phyloP scores from a whole-genome alignment of 495 filamentous ascomycete genomes.

The Chlorociboria aeruginascens region DNA sequence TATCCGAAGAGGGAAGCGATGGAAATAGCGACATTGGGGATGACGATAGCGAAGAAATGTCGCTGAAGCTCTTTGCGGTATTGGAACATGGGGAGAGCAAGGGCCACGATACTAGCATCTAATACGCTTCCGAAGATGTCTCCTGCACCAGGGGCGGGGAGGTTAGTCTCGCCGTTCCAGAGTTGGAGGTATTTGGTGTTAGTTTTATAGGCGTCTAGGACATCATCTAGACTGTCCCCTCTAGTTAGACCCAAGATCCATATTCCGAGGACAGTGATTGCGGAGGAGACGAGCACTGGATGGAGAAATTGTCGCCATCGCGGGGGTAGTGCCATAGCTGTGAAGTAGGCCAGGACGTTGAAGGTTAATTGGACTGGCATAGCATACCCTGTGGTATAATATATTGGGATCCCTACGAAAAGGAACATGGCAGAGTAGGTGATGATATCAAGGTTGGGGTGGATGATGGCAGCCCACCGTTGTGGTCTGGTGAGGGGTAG shows the following conservation, averaged over 20 bases:
- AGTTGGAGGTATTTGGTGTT: constrained; percentile 33
- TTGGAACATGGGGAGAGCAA: constrained; percentile 42
- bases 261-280: constrained; percentile 30
- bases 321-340: constrained; percentile 32
- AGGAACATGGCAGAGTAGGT: constrained; percentile 30
- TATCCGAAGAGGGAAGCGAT: constrained; percentile 38
- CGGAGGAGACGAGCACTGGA: constrained; percentile 37
- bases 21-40: constrained; percentile 33
- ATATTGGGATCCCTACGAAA: constrained; percentile 35
- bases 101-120: constrained; percentile 39
- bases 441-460: constrained; percentile 27
- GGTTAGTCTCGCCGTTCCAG: constrained; percentile 21
- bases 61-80: constrained; percentile 35
- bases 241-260: constrained; percentile 33
- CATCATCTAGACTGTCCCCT: constrained; percentile 20
- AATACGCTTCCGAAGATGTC: constrained; percentile 36
- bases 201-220: constrained; percentile 31
- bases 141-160: constrained; percentile 31
- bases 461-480: constrained; percentile 31
- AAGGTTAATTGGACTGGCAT: constrained; percentile 40
- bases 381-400: constrained; percentile 36
- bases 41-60: constrained; percentile 35
- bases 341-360: constrained; percentile 36
- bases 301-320: constrained; percentile 34
- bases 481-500: constrained; percentile 30